Evolutionary conservation across 257 asterid species (phyloP).

Genomic region (Linaria vulgaris): DNA sequence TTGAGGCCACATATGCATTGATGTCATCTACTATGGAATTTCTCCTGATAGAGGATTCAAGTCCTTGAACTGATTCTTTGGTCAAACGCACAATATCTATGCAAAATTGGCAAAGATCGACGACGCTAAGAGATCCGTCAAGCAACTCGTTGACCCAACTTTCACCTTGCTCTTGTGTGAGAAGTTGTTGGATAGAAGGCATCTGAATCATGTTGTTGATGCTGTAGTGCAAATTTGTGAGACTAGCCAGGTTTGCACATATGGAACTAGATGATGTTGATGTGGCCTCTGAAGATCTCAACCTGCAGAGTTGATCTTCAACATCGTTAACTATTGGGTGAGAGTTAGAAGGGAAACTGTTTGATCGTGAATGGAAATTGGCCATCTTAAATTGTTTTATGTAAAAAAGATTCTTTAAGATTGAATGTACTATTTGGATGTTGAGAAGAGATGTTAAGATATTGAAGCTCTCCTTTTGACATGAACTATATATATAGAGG

Average conservation of each 20-base stretch:
- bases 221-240: slow-evolving; percentile 18
- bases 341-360: slow-evolving; percentile 31
- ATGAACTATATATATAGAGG: not conserved
- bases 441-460: not conserved
- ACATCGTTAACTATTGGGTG: slow-evolving; percentile 23
- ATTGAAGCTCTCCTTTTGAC: not conserved
- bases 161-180: not conserved
- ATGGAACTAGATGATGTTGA: slow-evolving; percentile 1
- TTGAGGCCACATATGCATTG: slow-evolving; percentile 22
- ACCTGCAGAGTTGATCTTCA: slow-evolving; percentile 26
- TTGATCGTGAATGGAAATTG: slow-evolving; percentile 26
- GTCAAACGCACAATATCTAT: slow-evolving; percentile 25
- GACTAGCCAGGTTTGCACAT: slow-evolving; percentile 19
- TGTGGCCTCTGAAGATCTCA: slow-evolving; percentile 13
- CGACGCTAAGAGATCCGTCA: slow-evolving; percentile 31
- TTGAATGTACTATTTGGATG: not conserved
- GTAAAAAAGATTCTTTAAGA: not conserved
- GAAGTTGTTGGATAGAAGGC: slow-evolving; percentile 23
- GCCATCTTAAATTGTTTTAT: not conserved
- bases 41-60: slow-evolving; percentile 31
- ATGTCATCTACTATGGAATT: slow-evolving; percentile 25
- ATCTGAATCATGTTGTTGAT: slow-evolving; percentile 27
- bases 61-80: slow-evolving; percentile 32
- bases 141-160: slow-evolving; percentile 26
- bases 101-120: slow-evolving; percentile 29